Evolutionary conservation across 352 stramenopile genomes (phyloP), one percentile per base, ranked within the genome.

Genomic region (Pythium periplocum): DNA sequence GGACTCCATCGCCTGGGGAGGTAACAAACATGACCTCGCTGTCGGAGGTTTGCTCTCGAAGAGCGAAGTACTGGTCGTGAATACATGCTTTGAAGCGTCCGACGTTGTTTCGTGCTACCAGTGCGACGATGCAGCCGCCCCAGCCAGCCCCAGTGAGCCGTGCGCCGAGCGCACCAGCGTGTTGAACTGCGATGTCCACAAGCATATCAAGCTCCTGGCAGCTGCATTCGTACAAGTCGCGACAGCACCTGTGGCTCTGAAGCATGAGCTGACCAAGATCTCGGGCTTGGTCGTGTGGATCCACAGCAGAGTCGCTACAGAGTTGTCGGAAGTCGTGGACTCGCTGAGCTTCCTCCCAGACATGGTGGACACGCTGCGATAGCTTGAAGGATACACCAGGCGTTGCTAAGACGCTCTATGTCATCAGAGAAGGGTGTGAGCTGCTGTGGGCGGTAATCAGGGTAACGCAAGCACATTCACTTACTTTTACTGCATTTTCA

Each of bases 131-230:
- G 59, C 82, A 96, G 35, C 86, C 86, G 56, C 86, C 86, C 86
- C 86, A 94, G 1, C 86, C 86, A 57, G 86, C 86, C 38, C 86
- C 86, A 8, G 82, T 94, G 30, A 96, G 57, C 12, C 83, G 71
- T 7, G 78, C 78, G 6, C 86, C 83, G 6, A 89, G 56, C 17
- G 86, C 83, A 12, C 82, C 80, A 39, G 55, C 67, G 1, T 55
- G 45, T 17, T 66, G 60, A 40, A 64, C 68, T 33, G 63, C 68
- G 12, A 69, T 44, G 32, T 64, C 63, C 10, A 91, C 76, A n/a
- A 96, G 62, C 35, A 51, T 48, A 39, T 96, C 84, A 32, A 96
- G 59, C 51, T 87, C 81, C 0, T 60, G 48, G 35, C 80, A 92
- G 30, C 77, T 91, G 62, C 82, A 94, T 38, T 93, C 82, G 56